Evolutionary conservation across 108 stramenopile species (phyloP).

Genomic region (Ochromonas danica): DNA sequence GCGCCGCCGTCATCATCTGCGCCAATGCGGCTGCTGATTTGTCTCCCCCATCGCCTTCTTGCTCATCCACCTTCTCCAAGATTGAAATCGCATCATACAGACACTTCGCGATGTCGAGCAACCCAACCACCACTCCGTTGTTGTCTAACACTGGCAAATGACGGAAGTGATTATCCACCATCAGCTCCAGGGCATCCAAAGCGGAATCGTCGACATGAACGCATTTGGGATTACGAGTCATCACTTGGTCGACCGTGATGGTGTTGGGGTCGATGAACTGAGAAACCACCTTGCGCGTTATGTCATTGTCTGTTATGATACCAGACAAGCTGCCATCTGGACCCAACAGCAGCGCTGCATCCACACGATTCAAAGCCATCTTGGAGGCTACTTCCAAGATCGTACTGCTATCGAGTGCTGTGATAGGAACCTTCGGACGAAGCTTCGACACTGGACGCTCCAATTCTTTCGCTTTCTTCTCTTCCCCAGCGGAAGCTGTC

Average conservation of each 20-base stretch:
- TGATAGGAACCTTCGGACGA: conserved; percentile 36
- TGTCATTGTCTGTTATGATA: conserved; percentile 55
- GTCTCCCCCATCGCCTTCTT: conserved; percentile 59
- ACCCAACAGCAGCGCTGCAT: conserved; percentile 29
- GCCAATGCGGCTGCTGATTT: conserved; percentile 65
- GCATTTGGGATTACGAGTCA: conserved; percentile 26
- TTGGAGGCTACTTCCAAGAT: conserved; percentile 30
- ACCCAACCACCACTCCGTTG: conserved; percentile 72
- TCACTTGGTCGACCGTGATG: background rate
- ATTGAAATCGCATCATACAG: conserved; percentile 87
- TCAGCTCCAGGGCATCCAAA: conserved; percentile 78
- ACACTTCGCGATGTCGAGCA: conserved; percentile 90
- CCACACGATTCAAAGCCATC: conserved; percentile 32
- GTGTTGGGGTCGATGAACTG: background rate
- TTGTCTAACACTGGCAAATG: conserved; percentile 85
- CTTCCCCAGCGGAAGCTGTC: conserved; percentile 12
- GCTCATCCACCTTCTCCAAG: conserved; percentile 67
- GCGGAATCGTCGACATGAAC: conserved; percentile 58
- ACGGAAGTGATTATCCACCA: conserved; percentile 79
- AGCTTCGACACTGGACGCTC: conserved; percentile 35
- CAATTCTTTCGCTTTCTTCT: conserved; percentile 16
- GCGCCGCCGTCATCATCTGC: conserved; percentile 25
- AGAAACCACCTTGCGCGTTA: conserved; percentile 41
- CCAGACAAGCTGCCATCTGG: background rate
- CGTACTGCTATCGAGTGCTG: conserved; percentile 4